These are phyloP conservation scores for Phytophthora capsici DNA, from an alignment of 352 stramenopile genomes.

Conservation along the genomic window DNA sequence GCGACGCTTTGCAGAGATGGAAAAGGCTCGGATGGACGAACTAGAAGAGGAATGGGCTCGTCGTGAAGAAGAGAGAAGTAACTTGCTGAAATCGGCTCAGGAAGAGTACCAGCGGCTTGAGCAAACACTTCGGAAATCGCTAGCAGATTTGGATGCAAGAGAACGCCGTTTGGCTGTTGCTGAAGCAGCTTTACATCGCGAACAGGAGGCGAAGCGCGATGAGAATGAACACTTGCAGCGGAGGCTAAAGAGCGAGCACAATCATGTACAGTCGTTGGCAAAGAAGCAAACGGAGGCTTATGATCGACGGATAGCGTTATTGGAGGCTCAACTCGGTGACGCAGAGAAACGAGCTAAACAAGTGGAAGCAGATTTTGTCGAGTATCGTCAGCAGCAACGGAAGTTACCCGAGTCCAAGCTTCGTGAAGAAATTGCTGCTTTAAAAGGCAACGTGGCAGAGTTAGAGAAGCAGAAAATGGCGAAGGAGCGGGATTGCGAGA, in stretches of 20 bases:
- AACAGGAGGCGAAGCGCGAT: conserved; percentile 60
- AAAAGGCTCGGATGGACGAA: conserved; percentile 76
- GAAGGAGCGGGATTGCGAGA: conserved; percentile 45
- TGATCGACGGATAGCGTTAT: conserved; percentile 45
- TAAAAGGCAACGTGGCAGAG: conserved; percentile 60
- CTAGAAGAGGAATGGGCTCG: conserved; percentile 82
- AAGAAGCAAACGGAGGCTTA: conserved; percentile 63
- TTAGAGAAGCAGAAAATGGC: conserved; percentile 69
- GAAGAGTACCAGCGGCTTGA: conserved; percentile 77
- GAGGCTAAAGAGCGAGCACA: conserved; percentile 70
- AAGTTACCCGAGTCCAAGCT: conserved; percentile 75
- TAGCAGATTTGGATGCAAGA: conserved; percentile 64
- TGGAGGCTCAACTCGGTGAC: conserved; percentile 53
- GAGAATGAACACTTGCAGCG: conserved; percentile 65
- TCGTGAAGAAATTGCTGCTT: conserved; percentile 71
- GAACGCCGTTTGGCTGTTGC: conserved; percentile 64
- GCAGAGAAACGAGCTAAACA: conserved; percentile 57
- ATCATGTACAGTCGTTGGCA: conserved; percentile 53
- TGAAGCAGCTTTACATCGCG: conserved; percentile 59
- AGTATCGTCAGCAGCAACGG: conserved; percentile 75
- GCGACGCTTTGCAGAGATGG: conserved; percentile 52
- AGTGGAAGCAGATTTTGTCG: conserved; percentile 72
- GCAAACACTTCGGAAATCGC: conserved; percentile 56
- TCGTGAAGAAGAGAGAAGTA: conserved; percentile 75
- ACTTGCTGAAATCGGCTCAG: conserved; percentile 56